Evolutionary conservation across 176 grass and related monocot genomes (phyloP).

Genomic region (Sorghum bicolor): Sorghum_bicolor_NCBIv3 NC_012870.2:57454501-57455000

Average conservation of each 20-base stretch:
- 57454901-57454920: constrained; percentile 38
- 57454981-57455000: constrained; percentile 9
- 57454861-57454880: not conserved
- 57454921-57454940: constrained; percentile 29
- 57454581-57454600: no score
- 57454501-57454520: constrained; percentile 9
- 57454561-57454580: not conserved
- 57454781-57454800: no score
- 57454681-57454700: no score
- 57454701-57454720: no score
- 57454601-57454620: no score
- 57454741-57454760: no score
- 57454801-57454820: constrained; percentile 15
- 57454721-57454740: no score
- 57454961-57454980: constrained; percentile 4
- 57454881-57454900: not conserved
- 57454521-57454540: constrained; percentile 1
- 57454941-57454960: constrained; percentile 8
- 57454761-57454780: no score
- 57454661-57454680: no score
- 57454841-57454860: not conserved
- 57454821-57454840: not conserved
- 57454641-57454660: no score
- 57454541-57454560: not conserved
- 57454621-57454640: no score